Base-by-base conservation (phyloP, 768 basidiomycete species). In the Agrocybe pediades region DNA sequence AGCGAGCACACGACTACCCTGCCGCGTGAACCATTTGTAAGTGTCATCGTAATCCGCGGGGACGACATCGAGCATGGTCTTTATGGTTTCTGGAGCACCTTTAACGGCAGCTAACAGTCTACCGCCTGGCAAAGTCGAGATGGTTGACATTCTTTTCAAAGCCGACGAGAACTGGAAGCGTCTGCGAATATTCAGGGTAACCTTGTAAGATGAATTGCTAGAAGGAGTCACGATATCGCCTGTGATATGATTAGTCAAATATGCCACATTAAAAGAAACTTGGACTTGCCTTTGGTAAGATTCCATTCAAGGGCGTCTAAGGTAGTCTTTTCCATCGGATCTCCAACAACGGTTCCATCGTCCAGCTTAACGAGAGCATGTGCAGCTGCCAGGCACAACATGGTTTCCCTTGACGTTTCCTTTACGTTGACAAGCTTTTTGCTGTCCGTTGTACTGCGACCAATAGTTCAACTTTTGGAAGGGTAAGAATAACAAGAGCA, bases 241-340 rank as follows among this genome's bases (percentile, higher is more conserved):
- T 76, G 67, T 1, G 33, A 25, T 11, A 20, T 15, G 40, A 45
- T 44, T 23, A 13, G 36, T 2, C 16, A 24, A 41, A 23, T 39
- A 30, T 13, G 6, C 13, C 29, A 9, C 16, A 26, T 51, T 24
- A 4, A 19, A 17, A n/a, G 29, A n/a, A 25, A 47, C n/a, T 16
- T 8, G 29, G 17, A 54, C 74, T 45, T 47, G 83, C 90, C 90
- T 71, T 85, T 84, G 9, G 69, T 74, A 36, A 98, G 68, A 53
- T 84, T 85, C 96, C 97, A 98, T 44, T 92, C 87, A 24, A 99
- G 78, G 2, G 93, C 88, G 56, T 92, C 90, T 6, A 98, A 76
- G 0, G 97, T 96, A 0, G 92, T 95, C 74, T 95, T 95, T 72
- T 99, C 97, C 97, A 99, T 99, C 0, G 97, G 97, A 67, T 99